Conservation (phyloP, 495 filamentous ascomycete genomes). For the Tuber microsphaerosporum region DNA sequence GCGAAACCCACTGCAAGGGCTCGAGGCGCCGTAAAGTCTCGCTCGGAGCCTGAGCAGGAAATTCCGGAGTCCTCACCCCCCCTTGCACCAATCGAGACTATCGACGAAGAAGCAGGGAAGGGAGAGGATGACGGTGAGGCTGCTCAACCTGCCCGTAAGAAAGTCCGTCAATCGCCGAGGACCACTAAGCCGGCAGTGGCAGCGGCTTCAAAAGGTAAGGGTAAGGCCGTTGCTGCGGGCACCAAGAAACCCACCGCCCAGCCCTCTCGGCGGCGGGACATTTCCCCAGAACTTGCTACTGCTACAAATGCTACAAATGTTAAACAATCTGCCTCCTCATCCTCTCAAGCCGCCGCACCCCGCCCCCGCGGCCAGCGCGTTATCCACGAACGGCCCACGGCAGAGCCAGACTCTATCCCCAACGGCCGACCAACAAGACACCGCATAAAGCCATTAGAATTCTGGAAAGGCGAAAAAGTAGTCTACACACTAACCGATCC, state of each 20-base stretch:
- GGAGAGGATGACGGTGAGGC: slow-evolving; percentile 13
- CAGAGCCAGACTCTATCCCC: slow-evolving; percentile 43
- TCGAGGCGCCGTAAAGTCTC: slow-evolving; percentile 12
- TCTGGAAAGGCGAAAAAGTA: slow-evolving; percentile 76
- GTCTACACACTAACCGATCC: slow-evolving; percentile 50
- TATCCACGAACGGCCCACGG: slow-evolving; percentile 26
- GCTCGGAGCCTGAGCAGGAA: neutral
- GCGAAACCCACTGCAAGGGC: slow-evolving; percentile 15
- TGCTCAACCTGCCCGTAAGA: slow-evolving; percentile 18
- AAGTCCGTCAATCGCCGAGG: slow-evolving; percentile 13
- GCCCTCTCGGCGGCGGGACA: neutral
- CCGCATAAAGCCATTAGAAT: slow-evolving; percentile 68
- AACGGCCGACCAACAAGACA: slow-evolving; percentile 50
- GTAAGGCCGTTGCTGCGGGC: slow-evolving; percentile 38
- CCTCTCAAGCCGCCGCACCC: slow-evolving; percentile 5
- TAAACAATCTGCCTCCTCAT: slow-evolving; percentile 7
- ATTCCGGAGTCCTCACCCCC: slow-evolving; percentile 4
- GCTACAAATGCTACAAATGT: neutral
- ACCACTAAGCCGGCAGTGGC: slow-evolving; percentile 11
- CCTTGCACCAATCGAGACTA: slow-evolving; percentile 4
- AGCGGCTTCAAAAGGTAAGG: slow-evolving; percentile 26
- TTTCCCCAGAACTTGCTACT: slow-evolving; percentile 5
- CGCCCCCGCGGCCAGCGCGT: slow-evolving; percentile 25
- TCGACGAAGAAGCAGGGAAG: slow-evolving; percentile 21
- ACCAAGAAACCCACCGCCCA: slow-evolving; percentile 8